A percentile compares a stretch with the other conserved stretches of the same genome.
Conservation (phyloP, 2,329 filamentous ascomycete species). For the Xylariales sp. region DNA sequence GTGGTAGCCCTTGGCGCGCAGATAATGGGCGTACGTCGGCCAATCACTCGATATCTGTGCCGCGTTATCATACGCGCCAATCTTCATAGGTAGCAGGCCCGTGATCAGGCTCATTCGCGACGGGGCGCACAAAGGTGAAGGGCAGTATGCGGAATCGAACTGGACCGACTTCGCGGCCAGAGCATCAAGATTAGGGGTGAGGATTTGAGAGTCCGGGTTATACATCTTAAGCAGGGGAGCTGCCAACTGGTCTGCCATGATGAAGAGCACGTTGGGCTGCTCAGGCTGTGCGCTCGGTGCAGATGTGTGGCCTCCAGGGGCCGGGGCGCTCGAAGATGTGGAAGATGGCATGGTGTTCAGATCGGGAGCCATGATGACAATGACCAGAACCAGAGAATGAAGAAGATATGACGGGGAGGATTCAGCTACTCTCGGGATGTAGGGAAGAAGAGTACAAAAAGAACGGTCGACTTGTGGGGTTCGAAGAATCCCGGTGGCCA, state of each 20-base stretch:
- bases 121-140: slow-evolving; percentile 86
- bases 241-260: slow-evolving; percentile 95
- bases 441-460: neutral
- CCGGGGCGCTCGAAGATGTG: slow-evolving; percentile 22
- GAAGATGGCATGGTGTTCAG: slow-evolving; percentile 66
- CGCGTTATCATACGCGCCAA: slow-evolving; percentile 89
- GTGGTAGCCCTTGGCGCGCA: slow-evolving; percentile 81
- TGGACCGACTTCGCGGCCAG: slow-evolving; percentile 79
- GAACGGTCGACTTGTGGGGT: neutral
- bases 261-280: slow-evolving; percentile 79
- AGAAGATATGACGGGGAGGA: too few relatives aligned
- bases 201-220: slow-evolving; percentile 82
- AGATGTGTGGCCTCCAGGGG: slow-evolving; percentile 11
- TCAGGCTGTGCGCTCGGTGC: slow-evolving; percentile 21
- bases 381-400: slow-evolving; percentile 2
- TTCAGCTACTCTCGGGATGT: too few relatives aligned
- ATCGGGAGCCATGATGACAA: slow-evolving; percentile 61
- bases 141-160: slow-evolving; percentile 93
- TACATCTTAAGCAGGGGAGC: slow-evolving; percentile 90
- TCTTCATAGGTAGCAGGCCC: slow-evolving; percentile 85
- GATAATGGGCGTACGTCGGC: slow-evolving; percentile 89
- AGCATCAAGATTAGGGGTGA: slow-evolving; percentile 83
- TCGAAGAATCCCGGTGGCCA: too few relatives aligned
- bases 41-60: slow-evolving; percentile 77
- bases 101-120: slow-evolving; percentile 94